Evolutionary conservation across 129 eudicot species (phyloP).

Genomic region (Flaveria bidentis): DNA sequence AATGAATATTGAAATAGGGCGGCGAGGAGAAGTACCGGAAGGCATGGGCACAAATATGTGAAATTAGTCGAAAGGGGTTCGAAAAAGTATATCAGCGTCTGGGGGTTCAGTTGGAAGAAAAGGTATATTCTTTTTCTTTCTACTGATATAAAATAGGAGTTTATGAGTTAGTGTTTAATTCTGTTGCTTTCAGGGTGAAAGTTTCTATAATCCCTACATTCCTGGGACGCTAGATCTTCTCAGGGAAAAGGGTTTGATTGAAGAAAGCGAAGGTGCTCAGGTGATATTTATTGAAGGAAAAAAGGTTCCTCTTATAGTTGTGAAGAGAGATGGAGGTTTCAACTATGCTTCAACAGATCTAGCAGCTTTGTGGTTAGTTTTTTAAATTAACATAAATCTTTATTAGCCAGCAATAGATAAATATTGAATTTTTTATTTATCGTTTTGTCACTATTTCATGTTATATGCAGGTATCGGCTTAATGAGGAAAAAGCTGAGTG

Average conservation of each 20-base stretch:
- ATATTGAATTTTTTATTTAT: not conserved
- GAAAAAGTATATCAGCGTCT: constrained; percentile 65
- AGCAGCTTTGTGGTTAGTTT: constrained; percentile 82
- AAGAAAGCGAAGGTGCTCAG: constrained; percentile 96
- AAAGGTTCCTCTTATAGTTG: constrained; percentile 85
- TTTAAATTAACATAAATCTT: not conserved
- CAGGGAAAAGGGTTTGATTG: constrained; percentile 58
- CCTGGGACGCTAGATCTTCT: constrained; percentile 60
- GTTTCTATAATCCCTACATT: constrained; percentile 90
- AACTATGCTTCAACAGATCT: constrained; percentile 99
- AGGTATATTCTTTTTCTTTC: constrained; percentile 44
- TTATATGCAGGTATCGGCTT: constrained; percentile 81
- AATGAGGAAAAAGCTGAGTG: constrained; percentile 92
- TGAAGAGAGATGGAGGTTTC: constrained; percentile 93
- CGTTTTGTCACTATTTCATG: not conserved
- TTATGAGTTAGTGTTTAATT: not conserved
- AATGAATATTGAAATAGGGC: constrained; percentile 41
- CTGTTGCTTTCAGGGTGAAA: constrained; percentile 67
- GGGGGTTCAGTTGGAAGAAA: constrained; percentile 81
- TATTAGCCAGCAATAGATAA: not conserved
- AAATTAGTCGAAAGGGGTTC: constrained; percentile 76
- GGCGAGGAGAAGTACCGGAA: constrained; percentile 71
- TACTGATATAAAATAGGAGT: not conserved
- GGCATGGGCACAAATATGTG: constrained; percentile 92
- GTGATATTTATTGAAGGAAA: constrained; percentile 84